Evolutionary conservation across 257 asterid genomes (phyloP).

Genomic region (Nicotiana attenuata): DNA sequence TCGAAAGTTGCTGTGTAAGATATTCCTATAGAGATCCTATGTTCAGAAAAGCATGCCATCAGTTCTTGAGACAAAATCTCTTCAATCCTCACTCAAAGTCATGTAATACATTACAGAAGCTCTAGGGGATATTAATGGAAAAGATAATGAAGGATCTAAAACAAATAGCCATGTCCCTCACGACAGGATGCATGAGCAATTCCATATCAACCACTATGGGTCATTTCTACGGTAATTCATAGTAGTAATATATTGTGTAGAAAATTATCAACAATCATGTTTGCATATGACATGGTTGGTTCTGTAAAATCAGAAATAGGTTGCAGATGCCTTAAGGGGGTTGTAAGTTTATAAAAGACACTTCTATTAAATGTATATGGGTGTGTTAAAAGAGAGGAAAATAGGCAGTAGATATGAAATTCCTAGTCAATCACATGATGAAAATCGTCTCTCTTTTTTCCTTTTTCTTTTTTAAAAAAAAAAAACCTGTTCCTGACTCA

Average conservation of each 20-base stretch:
- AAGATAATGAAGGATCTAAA: not conserved
- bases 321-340: not conserved
- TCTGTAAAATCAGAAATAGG: not conserved
- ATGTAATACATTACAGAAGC: not conserved
- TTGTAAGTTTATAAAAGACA: not conserved
- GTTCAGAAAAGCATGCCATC: slow-evolving; percentile 3
- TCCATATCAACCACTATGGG: not conserved
- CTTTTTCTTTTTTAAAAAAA: not conserved
- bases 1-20: slow-evolving; percentile 49
- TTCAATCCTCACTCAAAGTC: not conserved
- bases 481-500: not conserved
- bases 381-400: not conserved
- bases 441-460: not conserved
- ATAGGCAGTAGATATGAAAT: not conserved
- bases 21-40: slow-evolving; percentile 78
- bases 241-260: too few relatives aligned
- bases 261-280: too few relatives aligned
- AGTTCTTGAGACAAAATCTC: not conserved
- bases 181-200: not conserved
- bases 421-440: not conserved
- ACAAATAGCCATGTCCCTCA: not conserved
- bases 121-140: not conserved
- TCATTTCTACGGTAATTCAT: not conserved
- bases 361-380: not conserved
- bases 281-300: not conserved